Conservation (phyloP, 2,329 filamentous ascomycete species). For the Pseudonectria foliicola region DNA sequence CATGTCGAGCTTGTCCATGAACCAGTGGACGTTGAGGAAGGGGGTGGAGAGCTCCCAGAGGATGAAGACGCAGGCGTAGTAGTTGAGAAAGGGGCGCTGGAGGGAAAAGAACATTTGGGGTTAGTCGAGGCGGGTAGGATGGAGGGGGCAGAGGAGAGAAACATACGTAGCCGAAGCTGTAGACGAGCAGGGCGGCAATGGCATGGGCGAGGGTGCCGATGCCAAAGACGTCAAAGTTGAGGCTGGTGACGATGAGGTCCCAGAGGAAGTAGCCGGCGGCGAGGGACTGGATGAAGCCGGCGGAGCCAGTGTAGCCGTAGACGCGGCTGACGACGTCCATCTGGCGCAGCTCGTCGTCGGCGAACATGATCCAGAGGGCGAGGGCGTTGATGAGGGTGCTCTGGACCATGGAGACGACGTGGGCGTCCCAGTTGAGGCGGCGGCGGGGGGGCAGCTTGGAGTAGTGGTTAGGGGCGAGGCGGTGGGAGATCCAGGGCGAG, state of each 20-base stretch:
- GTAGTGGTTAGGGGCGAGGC: slow-evolving; percentile 59
- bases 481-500: slow-evolving; percentile 58
- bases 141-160: not conserved
- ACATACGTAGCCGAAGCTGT: slow-evolving; percentile 72
- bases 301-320: slow-evolving; percentile 69
- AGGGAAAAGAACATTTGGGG: slow-evolving; percentile 7
- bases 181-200: slow-evolving; percentile 65
- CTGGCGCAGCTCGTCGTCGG: slow-evolving; percentile 57
- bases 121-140: not conserved
- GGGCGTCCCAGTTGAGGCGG: slow-evolving; percentile 74
- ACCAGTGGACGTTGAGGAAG: slow-evolving; percentile 87
- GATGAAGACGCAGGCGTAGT: slow-evolving; percentile 73
- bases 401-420: slow-evolving; percentile 78
- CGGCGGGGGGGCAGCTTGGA: slow-evolving; percentile 54
- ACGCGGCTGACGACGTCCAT: slow-evolving; percentile 64
- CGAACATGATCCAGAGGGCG: slow-evolving; percentile 66
- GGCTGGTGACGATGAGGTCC: slow-evolving; percentile 65
- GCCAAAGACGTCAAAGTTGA: slow-evolving; percentile 66
- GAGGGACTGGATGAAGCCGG: slow-evolving; percentile 67
- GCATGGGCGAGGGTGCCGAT: slow-evolving; percentile 73
- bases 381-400: slow-evolving; percentile 63
- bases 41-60: slow-evolving; percentile 82
- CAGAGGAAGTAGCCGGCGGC: slow-evolving; percentile 79
- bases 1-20: slow-evolving; percentile 78
- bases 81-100: slow-evolving; percentile 77